These are phyloP conservation scores for Austroboletus eburneus DNA, from an alignment of 768 basidiomycete species.

Conservation along the genomic window DNA sequence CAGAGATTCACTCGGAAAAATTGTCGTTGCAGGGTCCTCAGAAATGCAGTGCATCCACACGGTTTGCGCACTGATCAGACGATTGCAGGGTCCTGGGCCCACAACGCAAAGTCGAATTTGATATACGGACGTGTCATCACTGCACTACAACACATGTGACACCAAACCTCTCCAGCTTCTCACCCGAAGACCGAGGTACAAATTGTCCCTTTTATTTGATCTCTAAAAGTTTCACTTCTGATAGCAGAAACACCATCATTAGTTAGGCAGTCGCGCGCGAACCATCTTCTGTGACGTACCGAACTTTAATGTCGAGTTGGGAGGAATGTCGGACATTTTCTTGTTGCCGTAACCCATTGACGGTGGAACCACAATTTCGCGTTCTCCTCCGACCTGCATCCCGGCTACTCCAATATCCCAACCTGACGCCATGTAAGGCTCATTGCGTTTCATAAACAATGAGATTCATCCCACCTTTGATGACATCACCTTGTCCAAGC, in stretches of 20 bases:
- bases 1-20: conserved; percentile 6
- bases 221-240: conserved; percentile 70
- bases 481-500: conserved; percentile 86
- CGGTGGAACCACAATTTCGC: conserved; percentile 71
- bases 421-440: conserved; percentile 36
- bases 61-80: conserved; percentile 20
- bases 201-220: conserved; percentile 47
- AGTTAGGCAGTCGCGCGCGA: conserved; percentile 3
- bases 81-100: conserved; percentile 17
- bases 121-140: conserved; percentile 20
- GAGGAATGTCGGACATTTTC: conserved; percentile 60
- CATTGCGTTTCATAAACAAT: not conserved
- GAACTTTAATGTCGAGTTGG: conserved; percentile 78
- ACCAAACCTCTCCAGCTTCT: conserved; percentile 5
- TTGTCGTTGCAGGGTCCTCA: conserved; percentile 20
- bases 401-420: conserved; percentile 93
- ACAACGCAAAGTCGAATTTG: conserved; percentile 24
- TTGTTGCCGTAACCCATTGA: conserved; percentile 67
- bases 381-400: conserved; percentile 90
- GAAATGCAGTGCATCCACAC: conserved; percentile 21
- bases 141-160: conserved; percentile 20
- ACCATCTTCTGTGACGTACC: conserved; percentile 44
- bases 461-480: conserved; percentile 57
- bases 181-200: conserved; percentile 13
- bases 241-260: conserved; percentile 5